Percentiles rank a stretch among this genome's conserved stretches.
Evolutionary conservation across 345 rosid genomes (phyloP).

Genomic region (Isatis tinctoria): DNA sequence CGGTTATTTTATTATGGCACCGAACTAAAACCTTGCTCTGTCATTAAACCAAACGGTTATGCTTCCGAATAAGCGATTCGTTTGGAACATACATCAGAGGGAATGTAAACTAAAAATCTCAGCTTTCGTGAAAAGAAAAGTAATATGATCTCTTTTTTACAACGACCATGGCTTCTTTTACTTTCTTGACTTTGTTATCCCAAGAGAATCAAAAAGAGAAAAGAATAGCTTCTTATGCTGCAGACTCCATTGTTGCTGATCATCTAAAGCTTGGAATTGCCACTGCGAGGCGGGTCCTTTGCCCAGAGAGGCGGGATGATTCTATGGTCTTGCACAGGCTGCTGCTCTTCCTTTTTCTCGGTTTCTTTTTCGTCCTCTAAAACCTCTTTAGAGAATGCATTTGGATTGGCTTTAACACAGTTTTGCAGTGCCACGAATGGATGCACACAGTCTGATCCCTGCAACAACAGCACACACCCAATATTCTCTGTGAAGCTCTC

Average conservation of each 20-base stretch:
- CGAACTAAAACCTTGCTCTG: neutral
- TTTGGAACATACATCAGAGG: neutral
- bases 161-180: neutral
- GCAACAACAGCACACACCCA: constrained; percentile 16
- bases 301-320: constrained; percentile 76
- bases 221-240: neutral
- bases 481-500: neutral
- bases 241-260: neutral
- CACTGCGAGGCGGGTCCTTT: constrained; percentile 36
- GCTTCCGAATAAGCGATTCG: neutral
- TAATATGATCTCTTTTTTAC: neutral
- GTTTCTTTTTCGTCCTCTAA: constrained; percentile 37
- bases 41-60: neutral
- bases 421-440: constrained; percentile 82
- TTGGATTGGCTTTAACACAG: constrained; percentile 73
- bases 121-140: neutral
- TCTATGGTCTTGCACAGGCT: constrained; percentile 41
- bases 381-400: constrained; percentile 62
- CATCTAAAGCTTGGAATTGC: constrained; percentile 49
- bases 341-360: constrained; percentile 43
- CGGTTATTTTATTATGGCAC: neutral
- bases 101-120: neutral
- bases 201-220: neutral
- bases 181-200: neutral
- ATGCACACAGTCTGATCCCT: constrained; percentile 88